Percentiles rank a stretch among this genome's conserved stretches.
phyloP scores from a whole-genome alignment of 2,329 filamentous ascomycete genomes.

The Aureobasidium sp. region DNA sequence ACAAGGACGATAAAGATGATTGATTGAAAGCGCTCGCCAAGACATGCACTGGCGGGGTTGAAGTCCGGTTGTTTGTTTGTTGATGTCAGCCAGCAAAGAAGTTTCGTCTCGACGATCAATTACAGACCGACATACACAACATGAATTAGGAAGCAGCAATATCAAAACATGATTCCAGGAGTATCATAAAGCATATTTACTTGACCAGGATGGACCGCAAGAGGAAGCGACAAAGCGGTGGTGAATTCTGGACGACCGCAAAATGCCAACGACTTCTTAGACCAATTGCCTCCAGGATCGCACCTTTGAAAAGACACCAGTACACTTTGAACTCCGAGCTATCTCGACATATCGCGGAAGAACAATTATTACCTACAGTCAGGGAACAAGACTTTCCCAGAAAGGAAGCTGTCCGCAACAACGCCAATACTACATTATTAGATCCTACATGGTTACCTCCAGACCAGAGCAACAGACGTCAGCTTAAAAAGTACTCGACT shows the following conservation, averaged over 20 bases:
- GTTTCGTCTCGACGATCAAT: neutral
- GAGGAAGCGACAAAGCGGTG: constrained; percentile 11
- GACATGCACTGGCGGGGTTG: neutral
- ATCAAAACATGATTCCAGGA: neutral
- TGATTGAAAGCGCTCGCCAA: constrained; percentile 14
- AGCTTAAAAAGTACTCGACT: constrained; percentile 1
- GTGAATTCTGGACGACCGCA: constrained; percentile 32
- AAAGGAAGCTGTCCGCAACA: neutral
- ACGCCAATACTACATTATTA: neutral
- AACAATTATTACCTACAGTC: neutral
- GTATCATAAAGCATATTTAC: neutral
- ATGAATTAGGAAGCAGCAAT: constrained; percentile 3
- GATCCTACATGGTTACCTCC: constrained; percentile 21
- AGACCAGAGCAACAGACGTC: neutral
- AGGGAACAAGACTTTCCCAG: neutral
- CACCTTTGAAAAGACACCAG: constrained; percentile 31
- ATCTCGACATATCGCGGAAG: neutral
- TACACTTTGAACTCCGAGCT: constrained; percentile 1
- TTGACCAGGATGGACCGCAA: constrained; percentile 7
- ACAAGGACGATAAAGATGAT: constrained; percentile 22
- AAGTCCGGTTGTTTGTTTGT: constrained; percentile 5
- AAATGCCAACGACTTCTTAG: constrained; percentile 38
- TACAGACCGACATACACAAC: neutral
- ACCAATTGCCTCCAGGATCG: constrained; percentile 36
- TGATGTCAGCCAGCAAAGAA: neutral